A percentile compares a stretch with the other conserved stretches of the same genome.
Conservation (phyloP, 2,329 filamentous ascomycete species). For the Beauveria australis region DNA sequence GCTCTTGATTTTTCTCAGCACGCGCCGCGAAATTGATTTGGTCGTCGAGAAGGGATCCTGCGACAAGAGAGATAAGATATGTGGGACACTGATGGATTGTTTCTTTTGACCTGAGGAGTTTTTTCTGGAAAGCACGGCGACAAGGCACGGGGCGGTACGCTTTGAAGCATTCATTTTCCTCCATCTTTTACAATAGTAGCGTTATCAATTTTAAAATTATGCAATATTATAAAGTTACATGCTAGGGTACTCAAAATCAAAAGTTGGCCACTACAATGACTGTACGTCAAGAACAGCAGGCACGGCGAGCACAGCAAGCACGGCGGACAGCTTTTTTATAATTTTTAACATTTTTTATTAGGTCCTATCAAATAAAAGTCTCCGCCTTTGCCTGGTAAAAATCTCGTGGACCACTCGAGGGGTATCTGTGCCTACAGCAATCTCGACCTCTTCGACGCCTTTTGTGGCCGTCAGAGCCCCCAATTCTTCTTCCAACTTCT, state of each 20-base stretch:
- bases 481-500: neutral
- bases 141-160: neutral
- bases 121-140: neutral
- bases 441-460: neutral
- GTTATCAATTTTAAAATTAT: neutral
- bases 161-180: neutral
- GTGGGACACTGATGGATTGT: neutral
- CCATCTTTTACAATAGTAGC: neutral
- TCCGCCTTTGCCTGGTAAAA: slow-evolving; percentile 6
- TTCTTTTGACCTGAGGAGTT: neutral
- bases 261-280: too few species aligned
- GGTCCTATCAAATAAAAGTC: slow-evolving; percentile 9
- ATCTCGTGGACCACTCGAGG: slow-evolving; percentile 6
- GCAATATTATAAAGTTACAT: neutral
- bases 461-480: neutral
- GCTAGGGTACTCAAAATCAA: too few species aligned
- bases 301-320: neutral
- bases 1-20: too few species aligned
- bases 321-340: neutral
- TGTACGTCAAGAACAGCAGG: neutral
- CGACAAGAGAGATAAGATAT: too few species aligned
- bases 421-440: slow-evolving; percentile 8
- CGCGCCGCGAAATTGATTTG: too few species aligned
- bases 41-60: too few species aligned
- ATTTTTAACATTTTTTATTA: slow-evolving; percentile 12